A percentile compares a stretch with the other conserved stretches of the same genome.
These are phyloP conservation scores for Fraxinus ornus DNA, from an alignment of 305 asterid genomes.

Conservation along the genomic window DNA sequence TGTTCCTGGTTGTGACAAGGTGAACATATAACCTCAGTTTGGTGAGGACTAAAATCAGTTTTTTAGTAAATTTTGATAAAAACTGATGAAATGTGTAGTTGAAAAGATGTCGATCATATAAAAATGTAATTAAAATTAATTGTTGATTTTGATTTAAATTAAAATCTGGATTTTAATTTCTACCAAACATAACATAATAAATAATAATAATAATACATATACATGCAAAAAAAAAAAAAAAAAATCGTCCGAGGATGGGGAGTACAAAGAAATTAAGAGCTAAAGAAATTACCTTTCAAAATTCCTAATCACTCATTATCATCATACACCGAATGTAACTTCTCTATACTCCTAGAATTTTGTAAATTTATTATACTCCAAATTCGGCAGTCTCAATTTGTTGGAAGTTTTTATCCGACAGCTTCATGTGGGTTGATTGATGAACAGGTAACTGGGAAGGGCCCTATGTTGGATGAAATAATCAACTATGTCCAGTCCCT, in stretches of 20 bases:
- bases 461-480: constrained; percentile 90
- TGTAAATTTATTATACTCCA: neutral
- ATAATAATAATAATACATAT: neutral
- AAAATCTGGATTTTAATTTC: too few relatives aligned
- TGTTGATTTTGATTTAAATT: too few relatives aligned
- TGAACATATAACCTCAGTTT: constrained; percentile 18
- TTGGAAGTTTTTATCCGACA: constrained; percentile 36
- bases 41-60: too few relatives aligned
- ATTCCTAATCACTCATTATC: neutral
- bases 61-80: too few relatives aligned
- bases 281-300: neutral
- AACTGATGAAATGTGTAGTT: too few relatives aligned
- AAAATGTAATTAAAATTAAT: too few relatives aligned
- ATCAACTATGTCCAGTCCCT: constrained; percentile 83
- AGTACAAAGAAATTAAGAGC: too few relatives aligned
- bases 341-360: neutral
- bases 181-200: neutral
- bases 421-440: constrained; percentile 40
- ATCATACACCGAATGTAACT: neutral
- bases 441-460: constrained; percentile 80
- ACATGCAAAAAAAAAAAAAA: too few relatives aligned
- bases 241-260: too few relatives aligned
- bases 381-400: neutral
- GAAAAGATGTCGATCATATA: too few relatives aligned
- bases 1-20: constrained; percentile 96